Evolutionary conservation across 1,284 basidiomycete species (phyloP).

Genomic region (Cystobasidium sp.): DNA sequence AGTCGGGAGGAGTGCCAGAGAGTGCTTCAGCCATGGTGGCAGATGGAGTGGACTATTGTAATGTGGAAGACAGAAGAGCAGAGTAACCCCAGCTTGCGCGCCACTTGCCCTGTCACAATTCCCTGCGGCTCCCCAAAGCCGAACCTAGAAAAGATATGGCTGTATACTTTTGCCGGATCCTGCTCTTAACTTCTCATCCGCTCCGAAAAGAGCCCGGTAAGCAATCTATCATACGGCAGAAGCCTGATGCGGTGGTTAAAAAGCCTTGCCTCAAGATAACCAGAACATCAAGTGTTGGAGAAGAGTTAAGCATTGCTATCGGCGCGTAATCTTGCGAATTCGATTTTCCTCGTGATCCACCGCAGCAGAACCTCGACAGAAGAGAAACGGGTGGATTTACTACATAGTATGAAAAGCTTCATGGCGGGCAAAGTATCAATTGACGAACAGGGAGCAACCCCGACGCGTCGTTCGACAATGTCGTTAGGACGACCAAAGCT

Average conservation of each 20-base stretch:
- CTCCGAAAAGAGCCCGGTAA: constrained; percentile 8
- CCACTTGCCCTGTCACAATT: neutral
- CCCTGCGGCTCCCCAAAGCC: neutral
- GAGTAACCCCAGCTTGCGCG: neutral
- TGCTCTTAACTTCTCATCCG: neutral
- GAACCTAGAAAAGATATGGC: neutral
- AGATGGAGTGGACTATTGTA: neutral
- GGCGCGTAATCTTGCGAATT: too few species aligned
- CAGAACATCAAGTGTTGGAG: too few species aligned
- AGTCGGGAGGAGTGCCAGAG: constrained; percentile 35
- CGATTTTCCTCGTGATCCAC: too few species aligned
- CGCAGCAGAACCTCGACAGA: too few species aligned
- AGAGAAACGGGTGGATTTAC: too few species aligned
- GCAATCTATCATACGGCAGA: neutral
- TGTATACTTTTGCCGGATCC: constrained; percentile 16
- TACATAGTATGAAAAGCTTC: too few species aligned
- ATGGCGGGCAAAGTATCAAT: too few species aligned
- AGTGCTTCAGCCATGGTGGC: constrained; percentile 3
- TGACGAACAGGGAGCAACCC: too few species aligned
- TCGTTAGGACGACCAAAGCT: too few species aligned
- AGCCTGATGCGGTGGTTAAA: neutral
- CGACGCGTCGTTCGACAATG: too few species aligned
- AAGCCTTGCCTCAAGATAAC: neutral
- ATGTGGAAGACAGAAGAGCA: neutral
- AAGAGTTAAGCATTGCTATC: too few species aligned